A percentile compares a stretch with the other conserved stretches of the same genome.
Conservation (phyloP, 331 rosid genomes). For the Malus hybrid region DNA sequence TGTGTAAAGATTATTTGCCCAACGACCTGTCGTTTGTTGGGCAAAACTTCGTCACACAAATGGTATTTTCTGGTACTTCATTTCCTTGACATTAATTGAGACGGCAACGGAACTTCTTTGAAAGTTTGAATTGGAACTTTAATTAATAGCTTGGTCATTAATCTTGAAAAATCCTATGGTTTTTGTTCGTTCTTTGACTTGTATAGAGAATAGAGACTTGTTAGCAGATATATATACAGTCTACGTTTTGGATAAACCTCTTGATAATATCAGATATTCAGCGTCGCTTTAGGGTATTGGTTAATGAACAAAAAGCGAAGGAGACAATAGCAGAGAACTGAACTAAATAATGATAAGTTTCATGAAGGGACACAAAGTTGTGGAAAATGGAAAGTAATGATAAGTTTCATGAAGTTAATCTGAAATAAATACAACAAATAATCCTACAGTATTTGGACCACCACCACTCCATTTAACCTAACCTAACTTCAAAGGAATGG, state of each 20-base stretch:
- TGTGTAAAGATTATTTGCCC: too few relatives aligned
- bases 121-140: not conserved
- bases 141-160: not conserved
- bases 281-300: not conserved
- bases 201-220: too few relatives aligned
- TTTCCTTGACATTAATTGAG: not conserved
- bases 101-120: not conserved
- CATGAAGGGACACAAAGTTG: not conserved
- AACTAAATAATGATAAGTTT: too few relatives aligned
- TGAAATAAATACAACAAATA: not conserved
- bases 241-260: not conserved
- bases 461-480: not conserved
- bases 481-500: not conserved
- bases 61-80: not conserved
- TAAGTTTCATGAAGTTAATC: not conserved
- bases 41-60: too few relatives aligned
- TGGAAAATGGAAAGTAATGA: not conserved
- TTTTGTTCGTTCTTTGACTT: too few relatives aligned
- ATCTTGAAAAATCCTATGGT: not conserved
- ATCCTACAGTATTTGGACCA: not conserved
- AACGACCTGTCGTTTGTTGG: too few relatives aligned
- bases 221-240: not conserved
- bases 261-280: not conserved
- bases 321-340: not conserved
- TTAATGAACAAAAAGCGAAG: not conserved